A percentile compares a stretch with the other conserved stretches of the same genome.
Evolutionary conservation across 2,329 filamentous ascomycete species (phyloP).

Genomic region (Beauveria asiatica): DNA sequence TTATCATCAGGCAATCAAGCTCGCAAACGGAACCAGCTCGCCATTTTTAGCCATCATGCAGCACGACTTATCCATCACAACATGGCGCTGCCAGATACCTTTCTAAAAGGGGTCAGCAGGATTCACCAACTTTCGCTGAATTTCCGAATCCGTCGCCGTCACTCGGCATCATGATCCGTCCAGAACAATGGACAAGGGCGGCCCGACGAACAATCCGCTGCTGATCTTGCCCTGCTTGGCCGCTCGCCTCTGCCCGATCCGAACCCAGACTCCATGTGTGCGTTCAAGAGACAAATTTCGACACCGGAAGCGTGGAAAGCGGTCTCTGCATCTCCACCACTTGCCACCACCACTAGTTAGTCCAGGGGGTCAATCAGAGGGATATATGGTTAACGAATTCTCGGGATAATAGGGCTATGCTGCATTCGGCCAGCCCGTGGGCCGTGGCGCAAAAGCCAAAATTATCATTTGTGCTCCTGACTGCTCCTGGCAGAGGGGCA

Average conservation of each 20-base stretch:
- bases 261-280: constrained; percentile 5
- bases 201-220: background rate
- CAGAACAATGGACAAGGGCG: background rate
- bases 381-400: too few species aligned
- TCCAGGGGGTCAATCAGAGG: background rate
- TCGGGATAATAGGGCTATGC: background rate
- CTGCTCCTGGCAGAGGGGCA: background rate
- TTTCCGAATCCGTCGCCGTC: background rate
- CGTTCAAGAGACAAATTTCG: background rate
- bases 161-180: background rate
- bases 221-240: background rate
- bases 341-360: background rate
- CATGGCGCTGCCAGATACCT: background rate
- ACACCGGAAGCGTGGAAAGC: background rate
- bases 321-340: background rate
- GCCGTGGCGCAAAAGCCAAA: background rate
- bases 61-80: background rate
- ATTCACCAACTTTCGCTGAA: background rate
- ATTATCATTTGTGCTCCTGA: background rate
- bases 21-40: background rate
- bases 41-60: background rate
- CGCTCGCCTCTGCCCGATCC: background rate
- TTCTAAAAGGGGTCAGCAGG: background rate
- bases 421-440: background rate
- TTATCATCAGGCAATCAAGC: too few species aligned